Conservation (phyloP, 2,329 filamentous ascomycete genomes). For the Xylaria hypoxylon region DNA sequence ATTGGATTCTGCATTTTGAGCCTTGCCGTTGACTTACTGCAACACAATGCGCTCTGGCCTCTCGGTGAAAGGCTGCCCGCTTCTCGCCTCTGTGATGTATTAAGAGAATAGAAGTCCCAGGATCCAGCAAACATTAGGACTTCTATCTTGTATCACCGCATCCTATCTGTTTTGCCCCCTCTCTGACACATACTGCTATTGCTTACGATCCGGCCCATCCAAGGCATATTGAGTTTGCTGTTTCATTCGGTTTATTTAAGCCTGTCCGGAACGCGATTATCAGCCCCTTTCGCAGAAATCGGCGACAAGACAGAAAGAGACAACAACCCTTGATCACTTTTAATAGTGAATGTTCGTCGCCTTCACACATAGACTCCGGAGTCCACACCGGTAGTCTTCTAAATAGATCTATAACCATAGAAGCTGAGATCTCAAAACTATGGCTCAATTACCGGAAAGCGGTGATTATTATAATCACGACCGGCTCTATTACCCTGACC, state of each 20-base stretch:
- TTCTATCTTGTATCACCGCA: conserved; percentile 25
- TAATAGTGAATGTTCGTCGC: conserved; percentile 16
- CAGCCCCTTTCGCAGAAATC: not conserved
- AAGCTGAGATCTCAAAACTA: not conserved
- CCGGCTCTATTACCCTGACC: conserved; percentile 5
- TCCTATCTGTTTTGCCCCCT: conserved; percentile 10
- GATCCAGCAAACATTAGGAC: conserved; percentile 14
- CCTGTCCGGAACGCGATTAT: not conserved
- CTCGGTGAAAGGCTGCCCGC: conserved; percentile 21
- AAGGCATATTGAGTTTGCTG: conserved; percentile 13
- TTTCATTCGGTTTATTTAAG: conserved; percentile 5
- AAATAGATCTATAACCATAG: not conserved
- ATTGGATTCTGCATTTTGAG: conserved; percentile 35
- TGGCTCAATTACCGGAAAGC: conserved; percentile 11
- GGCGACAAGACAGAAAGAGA: conserved; percentile 3
- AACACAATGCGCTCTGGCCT: conserved; percentile 17
- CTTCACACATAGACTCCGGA: conserved; percentile 10
- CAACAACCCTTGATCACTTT: conserved; percentile 10
- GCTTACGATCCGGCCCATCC: conserved; percentile 1
- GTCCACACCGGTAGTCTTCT: conserved; percentile 22
- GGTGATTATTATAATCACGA: conserved; percentile 1
- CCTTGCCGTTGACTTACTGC: conserved; percentile 25
- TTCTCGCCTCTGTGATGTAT: conserved; percentile 13
- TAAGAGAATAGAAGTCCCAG: conserved; percentile 21
- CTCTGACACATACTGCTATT: conserved; percentile 3